Percentiles rank a stretch among this genome's conserved stretches.
Conservation (phyloP, 1,284 basidiomycete genomes). For the Golubevia sp. region DNA sequence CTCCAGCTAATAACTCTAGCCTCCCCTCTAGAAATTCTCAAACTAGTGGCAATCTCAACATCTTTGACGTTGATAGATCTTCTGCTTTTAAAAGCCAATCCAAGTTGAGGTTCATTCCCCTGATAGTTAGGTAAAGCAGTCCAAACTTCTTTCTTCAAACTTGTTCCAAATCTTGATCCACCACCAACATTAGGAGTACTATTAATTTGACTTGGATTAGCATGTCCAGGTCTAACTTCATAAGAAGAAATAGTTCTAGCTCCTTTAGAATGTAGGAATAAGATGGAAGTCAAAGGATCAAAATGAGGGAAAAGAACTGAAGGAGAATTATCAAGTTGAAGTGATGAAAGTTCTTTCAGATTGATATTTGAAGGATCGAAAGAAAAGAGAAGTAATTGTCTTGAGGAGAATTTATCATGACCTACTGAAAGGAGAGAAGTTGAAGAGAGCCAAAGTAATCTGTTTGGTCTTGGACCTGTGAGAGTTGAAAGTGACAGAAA, state of each 20-base stretch:
- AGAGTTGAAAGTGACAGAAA: background rate
- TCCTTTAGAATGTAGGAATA: constrained; percentile 64
- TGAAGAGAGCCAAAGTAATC: constrained; percentile 63
- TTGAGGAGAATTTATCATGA: constrained; percentile 62
- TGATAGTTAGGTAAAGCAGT: constrained; percentile 44
- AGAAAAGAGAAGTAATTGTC: constrained; percentile 63
- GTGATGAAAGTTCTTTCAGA: constrained; percentile 37
- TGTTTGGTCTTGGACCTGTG: constrained; percentile 58
- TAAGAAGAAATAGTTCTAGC: constrained; percentile 63
- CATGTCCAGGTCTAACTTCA: constrained; percentile 56
- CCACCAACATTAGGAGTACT: background rate
- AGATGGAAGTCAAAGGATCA: constrained; percentile 64
- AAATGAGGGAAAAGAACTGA: constrained; percentile 64
- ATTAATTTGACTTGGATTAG: background rate
- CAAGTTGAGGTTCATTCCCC: constrained; percentile 63
- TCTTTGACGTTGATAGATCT: constrained; percentile 63
- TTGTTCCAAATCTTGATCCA: background rate
- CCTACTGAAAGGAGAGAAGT: constrained; percentile 62
- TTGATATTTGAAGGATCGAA: constrained; percentile 13
- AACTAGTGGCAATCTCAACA: constrained; percentile 73
- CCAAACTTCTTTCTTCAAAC: constrained; percentile 1
- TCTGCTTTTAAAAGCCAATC: constrained; percentile 63
- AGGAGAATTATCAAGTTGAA: constrained; percentile 64
- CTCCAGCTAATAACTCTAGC: constrained; percentile 67
- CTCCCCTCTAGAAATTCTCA: constrained; percentile 81